These are phyloP conservation scores for Cordyceps farinosa DNA, from an alignment of 2,329 filamentous ascomycete genomes.

Conservation along the genomic window DNA sequence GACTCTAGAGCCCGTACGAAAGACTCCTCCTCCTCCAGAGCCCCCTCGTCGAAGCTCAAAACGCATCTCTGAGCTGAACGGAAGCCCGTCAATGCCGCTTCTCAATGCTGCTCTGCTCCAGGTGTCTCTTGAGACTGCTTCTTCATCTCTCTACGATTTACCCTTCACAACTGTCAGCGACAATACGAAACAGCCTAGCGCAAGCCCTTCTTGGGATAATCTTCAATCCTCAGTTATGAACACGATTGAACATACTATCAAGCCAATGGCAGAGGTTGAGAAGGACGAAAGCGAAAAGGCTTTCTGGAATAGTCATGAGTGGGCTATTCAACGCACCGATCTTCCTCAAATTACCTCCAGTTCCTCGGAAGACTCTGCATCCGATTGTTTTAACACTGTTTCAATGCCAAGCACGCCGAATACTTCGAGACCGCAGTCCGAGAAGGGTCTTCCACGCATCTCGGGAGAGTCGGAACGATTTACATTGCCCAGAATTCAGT, in stretches of 20 bases:
- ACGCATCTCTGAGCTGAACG: constrained; percentile 22
- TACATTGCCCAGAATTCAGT: constrained; percentile 13
- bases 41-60: constrained; percentile 30
- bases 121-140: background rate
- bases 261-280: constrained; percentile 8
- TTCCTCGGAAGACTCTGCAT: constrained; percentile 38
- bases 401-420: constrained; percentile 38
- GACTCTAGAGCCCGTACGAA: background rate
- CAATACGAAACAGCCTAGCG: constrained; percentile 11
- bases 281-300: constrained; percentile 10
- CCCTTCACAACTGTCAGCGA: background rate
- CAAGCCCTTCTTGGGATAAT: constrained; percentile 22
- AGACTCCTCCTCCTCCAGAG: constrained; percentile 23
- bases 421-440: constrained; percentile 40
- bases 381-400: constrained; percentile 35
- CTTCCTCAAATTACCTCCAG: constrained; percentile 23
- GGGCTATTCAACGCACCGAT: constrained; percentile 19
- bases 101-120: background rate
- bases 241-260: constrained; percentile 21
- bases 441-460: constrained; percentile 29
- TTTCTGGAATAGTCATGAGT: constrained; percentile 16
- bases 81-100: constrained; percentile 15
- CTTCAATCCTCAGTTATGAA: constrained; percentile 22
- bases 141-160: constrained; percentile 1
- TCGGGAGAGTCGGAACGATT: constrained; percentile 3